phyloP scores from a whole-genome alignment of 768 basidiomycete species.

The Clathrus columnatus region DNA sequence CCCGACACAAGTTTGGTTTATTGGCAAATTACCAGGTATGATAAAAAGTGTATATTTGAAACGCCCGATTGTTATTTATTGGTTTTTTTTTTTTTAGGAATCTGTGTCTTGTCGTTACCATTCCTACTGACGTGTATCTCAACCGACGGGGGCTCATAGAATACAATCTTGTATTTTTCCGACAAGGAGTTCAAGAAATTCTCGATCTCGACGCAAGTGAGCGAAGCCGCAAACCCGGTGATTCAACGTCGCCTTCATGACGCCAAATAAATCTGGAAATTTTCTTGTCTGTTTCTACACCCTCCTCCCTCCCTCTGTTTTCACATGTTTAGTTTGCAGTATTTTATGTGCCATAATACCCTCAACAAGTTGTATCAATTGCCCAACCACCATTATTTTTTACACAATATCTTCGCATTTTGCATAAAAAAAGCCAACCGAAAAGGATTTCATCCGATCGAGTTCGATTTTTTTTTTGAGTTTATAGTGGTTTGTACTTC shows the following conservation, averaged over 20 bases:
- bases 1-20: conserved; percentile 75
- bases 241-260: neutral
- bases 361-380: neutral
- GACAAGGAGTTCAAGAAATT: conserved; percentile 78
- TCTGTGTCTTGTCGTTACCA: conserved; percentile 42
- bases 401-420: neutral
- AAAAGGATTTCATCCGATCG: neutral
- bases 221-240: neutral
- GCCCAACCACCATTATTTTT: neutral
- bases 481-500: no score
- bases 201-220: conserved; percentile 49
- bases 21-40: conserved; percentile 66
- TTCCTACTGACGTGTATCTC: conserved; percentile 68
- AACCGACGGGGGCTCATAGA: conserved; percentile 68
- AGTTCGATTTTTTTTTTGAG: no score
- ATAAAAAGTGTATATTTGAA: conserved; percentile 35
- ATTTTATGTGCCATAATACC: neutral
- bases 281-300: neutral
- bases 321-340: no score
- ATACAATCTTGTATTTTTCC: conserved; percentile 80
- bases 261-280: neutral
- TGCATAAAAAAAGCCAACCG: neutral
- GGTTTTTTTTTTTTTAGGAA: conserved; percentile 14
- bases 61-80: neutral
- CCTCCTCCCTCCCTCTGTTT: no score